Percentiles rank a stretch among this genome's conserved stretches.
Conservation (phyloP, 106 monocot species). For the Posidonia australis region DNA sequence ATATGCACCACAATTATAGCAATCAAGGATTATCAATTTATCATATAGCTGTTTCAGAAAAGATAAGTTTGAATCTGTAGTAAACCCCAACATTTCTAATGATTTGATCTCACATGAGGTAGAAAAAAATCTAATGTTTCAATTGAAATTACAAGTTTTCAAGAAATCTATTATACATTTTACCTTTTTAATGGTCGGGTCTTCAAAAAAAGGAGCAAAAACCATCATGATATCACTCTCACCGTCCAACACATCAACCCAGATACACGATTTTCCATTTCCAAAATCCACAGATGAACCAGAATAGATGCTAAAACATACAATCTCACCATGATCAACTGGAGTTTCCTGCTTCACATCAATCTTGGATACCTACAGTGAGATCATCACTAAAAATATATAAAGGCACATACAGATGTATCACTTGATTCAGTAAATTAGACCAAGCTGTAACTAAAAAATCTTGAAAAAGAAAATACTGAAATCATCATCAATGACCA, state of each 20-base stretch:
- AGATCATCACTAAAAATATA: neutral
- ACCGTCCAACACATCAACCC: slow-evolving; percentile 98
- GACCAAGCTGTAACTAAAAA: too few relatives aligned
- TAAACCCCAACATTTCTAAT: too few relatives aligned
- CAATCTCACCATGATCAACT: slow-evolving; percentile 83
- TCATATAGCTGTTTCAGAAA: too few relatives aligned
- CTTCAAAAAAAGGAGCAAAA: slow-evolving; percentile 88
- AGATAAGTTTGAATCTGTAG: too few relatives aligned
- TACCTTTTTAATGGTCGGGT: slow-evolving; percentile 85
- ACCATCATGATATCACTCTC: slow-evolving; percentile 55
- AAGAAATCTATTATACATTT: neutral
- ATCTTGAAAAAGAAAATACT: too few relatives aligned
- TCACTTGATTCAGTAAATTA: neutral
- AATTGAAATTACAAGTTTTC: neutral
- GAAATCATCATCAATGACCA: too few relatives aligned
- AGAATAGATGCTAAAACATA: slow-evolving; percentile 94
- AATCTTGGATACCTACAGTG: slow-evolving; percentile 69
- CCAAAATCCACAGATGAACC: slow-evolving; percentile 74
- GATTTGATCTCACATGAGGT: neutral
- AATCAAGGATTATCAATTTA: too few relatives aligned
- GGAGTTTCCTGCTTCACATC: slow-evolving; percentile 95
- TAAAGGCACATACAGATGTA: neutral
- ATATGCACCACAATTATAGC: too few relatives aligned
- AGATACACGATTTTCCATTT: slow-evolving; percentile 75
- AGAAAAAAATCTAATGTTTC: neutral